Evolutionary conservation across 1,284 basidiomycete species (phyloP), one percentile per base, ranked within the genome.

Genomic region (Leccinum holopus): DNA sequence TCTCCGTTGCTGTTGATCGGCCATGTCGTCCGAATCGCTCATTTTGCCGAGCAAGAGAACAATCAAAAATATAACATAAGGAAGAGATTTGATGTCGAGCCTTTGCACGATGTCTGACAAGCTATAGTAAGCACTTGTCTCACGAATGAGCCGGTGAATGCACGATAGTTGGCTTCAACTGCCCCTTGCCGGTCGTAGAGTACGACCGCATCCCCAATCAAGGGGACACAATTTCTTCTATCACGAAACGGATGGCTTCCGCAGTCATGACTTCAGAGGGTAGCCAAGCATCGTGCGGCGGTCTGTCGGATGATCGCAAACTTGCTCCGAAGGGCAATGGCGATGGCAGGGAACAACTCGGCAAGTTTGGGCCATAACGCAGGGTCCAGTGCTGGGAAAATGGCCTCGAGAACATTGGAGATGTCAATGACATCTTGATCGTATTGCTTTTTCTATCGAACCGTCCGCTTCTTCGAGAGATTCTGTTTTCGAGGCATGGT

Each of bases 51-150:
- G 87, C 5, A 98, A 87, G 0, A 97, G 97, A 0, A 99, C 96
- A 56, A 99, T 88, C 75, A 99, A 83, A 80, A 99, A 99, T 67
- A 99, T 92, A 25, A 99, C 92, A 74, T 99, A 99, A 5, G 97
- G 97, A 55, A 99, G 79, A n/a, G 96, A 91, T 76, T 97, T 97
- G 77, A 98, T 87, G 70, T 98, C 96, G 55, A 99, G 85, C 64
- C 86, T 84, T 70, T 95, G 91, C 54, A 99, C 93, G 63, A 98
- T 90, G 72, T 96, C 95, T 97, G 70, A 5, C 53, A 65, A 55
- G 55, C 32, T 25, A 58, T 39, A 55, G 60, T 69, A 21, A 70
- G 44, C 56, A 63, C 28, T 44, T 51, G 14, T 56, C 25, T 18
- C 55, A 30, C 35, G 37, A 44, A 56, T 3, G 58, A 51, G 59